Conservation (phyloP, 345 rosid genomes). For the Eucalyptus grandis region DNA sequence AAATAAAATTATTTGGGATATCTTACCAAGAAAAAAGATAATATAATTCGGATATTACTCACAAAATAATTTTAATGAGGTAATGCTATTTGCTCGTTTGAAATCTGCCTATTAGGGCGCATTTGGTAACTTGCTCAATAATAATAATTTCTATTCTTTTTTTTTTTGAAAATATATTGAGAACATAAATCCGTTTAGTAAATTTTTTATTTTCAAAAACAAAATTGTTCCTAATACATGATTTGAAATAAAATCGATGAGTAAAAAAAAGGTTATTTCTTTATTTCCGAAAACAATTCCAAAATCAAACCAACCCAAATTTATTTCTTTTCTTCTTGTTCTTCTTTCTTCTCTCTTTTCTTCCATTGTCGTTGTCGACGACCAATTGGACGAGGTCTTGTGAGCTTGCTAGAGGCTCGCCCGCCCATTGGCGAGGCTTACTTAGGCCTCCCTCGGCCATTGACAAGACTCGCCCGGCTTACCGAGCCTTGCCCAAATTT, state of each 20-base stretch:
- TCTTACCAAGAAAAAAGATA: not conserved
- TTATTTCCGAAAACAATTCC: accelerated
- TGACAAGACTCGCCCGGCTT: accelerated
- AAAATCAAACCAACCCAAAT: no score
- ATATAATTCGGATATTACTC: not conserved
- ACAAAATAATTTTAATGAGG: not conserved
- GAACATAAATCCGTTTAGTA: no score
- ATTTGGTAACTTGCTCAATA: not conserved
- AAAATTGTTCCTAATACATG: accelerated
- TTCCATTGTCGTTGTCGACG: accelerated
- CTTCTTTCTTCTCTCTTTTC: no score
- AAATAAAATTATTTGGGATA: not conserved
- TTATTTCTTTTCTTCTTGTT: no score
- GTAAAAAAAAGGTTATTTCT: no score
- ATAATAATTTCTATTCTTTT: no score
- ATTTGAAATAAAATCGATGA: no score
- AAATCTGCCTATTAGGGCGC: accelerated
- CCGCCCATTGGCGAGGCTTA: accelerated
- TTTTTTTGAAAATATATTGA: accelerated
- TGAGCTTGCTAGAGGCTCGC: no score
- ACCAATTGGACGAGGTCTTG: accelerated
- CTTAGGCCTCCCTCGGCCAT: accelerated
- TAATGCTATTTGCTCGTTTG: not conserved
- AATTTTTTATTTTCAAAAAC: no score
- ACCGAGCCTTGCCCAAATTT: accelerated